A percentile compares a stretch with the other conserved stretches of the same genome.
phyloP scores from a whole-genome alignment of 2,329 filamentous ascomycete species.

The Didymella glomerata region DNA sequence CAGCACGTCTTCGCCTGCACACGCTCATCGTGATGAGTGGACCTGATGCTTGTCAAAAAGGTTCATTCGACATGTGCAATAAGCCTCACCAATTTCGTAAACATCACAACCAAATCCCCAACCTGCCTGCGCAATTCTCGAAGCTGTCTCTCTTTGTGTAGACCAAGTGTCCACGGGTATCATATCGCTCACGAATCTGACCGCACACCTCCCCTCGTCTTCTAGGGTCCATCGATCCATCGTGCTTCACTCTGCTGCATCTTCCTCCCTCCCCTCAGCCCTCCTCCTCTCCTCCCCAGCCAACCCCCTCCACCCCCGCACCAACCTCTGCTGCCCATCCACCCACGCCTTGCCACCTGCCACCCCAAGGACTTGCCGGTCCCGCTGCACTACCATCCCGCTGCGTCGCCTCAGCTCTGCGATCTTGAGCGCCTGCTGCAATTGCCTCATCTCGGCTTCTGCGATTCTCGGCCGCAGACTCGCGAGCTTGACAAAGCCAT shows the following conservation, averaged over 20 bases:
- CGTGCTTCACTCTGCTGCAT: neutral
- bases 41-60: too few relatives aligned
- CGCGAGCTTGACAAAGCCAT: constrained; percentile 62
- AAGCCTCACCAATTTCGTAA: neutral
- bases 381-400: constrained; percentile 63
- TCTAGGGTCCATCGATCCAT: too few relatives aligned
- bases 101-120: too few relatives aligned
- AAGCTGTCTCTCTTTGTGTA: neutral
- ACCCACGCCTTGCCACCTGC: constrained; percentile 73
- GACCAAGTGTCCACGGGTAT: neutral
- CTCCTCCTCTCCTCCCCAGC: constrained; percentile 68
- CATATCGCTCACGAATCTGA: neutral
- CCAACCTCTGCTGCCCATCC: constrained; percentile 73
- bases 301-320: constrained; percentile 70
- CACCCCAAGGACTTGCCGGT: constrained; percentile 78
- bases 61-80: neutral
- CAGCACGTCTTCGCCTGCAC: too few relatives aligned
- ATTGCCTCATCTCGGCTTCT: constrained; percentile 67
- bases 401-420: constrained; percentile 70
- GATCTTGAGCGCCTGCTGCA: constrained; percentile 68
- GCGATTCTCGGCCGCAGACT: constrained; percentile 69
- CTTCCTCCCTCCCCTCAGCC: constrained; percentile 54
- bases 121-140: too few relatives aligned
- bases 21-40: too few relatives aligned
- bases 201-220: too few relatives aligned